A percentile compares a stretch with the other conserved stretches of the same genome.
Evolutionary conservation across 306 rosid species (phyloP).

Genomic region (Arachis hypogaea): DNA sequence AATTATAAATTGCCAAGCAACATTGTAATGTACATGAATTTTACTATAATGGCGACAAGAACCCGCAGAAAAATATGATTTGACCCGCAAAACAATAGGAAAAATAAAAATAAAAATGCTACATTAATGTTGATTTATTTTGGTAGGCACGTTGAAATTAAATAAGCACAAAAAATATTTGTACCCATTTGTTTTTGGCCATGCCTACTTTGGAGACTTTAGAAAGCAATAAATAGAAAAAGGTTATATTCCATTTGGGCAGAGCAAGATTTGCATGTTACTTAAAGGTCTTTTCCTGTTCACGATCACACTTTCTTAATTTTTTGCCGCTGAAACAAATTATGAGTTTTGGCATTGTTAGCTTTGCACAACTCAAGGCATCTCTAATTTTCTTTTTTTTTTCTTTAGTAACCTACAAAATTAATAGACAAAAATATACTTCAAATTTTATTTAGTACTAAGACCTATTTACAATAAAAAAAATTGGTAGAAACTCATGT

Average conservation of each 20-base stretch:
- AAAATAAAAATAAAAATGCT: no score
- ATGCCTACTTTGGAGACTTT: background rate
- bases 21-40: background rate
- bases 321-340: constrained; percentile 45
- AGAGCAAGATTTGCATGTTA: constrained; percentile 74
- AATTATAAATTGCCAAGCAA: constrained; percentile 28
- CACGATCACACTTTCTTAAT: constrained; percentile 53
- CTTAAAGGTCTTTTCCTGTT: constrained; percentile 59
- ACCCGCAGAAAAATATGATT: background rate
- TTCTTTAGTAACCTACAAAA: no score
- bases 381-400: background rate
- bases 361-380: constrained; percentile 9
- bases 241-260: constrained; percentile 47
- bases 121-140: background rate
- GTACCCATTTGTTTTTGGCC: background rate
- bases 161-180: background rate
- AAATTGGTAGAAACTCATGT: no score
- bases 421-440: no score
- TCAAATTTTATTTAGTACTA: no score
- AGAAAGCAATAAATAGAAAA: constrained; percentile 48
- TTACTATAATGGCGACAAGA: constrained; percentile 8
- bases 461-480: no score
- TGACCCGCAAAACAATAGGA: background rate
- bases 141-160: background rate
- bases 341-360: constrained; percentile 38